Evolutionary conservation across 2,329 filamentous ascomycete species (phyloP), one percentile per base, ranked within the genome.

Genomic region (Botrytis paeoniae): DNA sequence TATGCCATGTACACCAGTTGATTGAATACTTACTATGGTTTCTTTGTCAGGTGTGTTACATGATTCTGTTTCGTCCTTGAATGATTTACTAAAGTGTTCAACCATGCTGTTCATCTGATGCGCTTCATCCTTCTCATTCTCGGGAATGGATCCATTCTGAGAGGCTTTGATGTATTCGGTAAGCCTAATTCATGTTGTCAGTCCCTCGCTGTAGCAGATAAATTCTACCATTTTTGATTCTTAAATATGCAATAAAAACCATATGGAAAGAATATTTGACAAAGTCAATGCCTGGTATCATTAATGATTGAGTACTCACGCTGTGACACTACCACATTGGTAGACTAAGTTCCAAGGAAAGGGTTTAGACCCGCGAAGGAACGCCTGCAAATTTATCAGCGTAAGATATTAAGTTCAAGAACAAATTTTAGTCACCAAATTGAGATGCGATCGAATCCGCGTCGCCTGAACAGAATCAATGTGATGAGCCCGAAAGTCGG

Each of bases 261-360:
- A 22, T 39, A 16, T 22, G 37, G 0, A 16, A 18, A 54, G 9
- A 2, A 22, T 10, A 22, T 39, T 68, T 14, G 45, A 54, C 4
- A 14, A 37, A 20, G 25, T 16, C 16, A n/a, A 7, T 45, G 16
- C 1, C 22, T 35, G 3, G 41, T 57, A 22, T 18, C n/a, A 57
- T 16, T 78, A 22, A 85, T 79, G 62, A 81, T 80, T 25, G 54
- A 14, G 45, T 32, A 63, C 74, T 73, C 68, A 78, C 78, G 51
- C 72, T 25, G 82, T 75, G n/a, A 90, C 81, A 3, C 84, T 89
- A 1, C 87, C 87, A 72, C 85, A 85, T 73, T 91, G 87, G 75
- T 91, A 89, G 0, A 91, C 85, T 1, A 91, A 79, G 73, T 88
- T 91, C 74, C 87, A 81, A 0, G 89, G 87, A 1, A 91, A 77